These are phyloP conservation scores for Cyamopsis tetragonoloba DNA, from an alignment of 306 rosid species.

Conservation along the genomic window DNA sequence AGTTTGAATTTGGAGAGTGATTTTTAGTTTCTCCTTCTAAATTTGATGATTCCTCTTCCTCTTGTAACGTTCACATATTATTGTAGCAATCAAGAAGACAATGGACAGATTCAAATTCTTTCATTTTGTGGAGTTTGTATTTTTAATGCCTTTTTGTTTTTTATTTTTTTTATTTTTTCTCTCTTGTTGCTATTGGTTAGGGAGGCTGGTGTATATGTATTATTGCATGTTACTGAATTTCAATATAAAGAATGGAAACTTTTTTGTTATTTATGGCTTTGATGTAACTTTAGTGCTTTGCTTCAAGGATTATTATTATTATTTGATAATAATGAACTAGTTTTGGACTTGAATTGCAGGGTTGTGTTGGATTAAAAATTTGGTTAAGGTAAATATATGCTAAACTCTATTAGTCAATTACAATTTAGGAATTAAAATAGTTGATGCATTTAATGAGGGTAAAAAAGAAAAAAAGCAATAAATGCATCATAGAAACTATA, in stretches of 20 bases:
- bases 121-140: conserved; percentile 55
- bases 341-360: not conserved
- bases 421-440: too few relatives aligned
- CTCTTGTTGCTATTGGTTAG: conserved; percentile 37
- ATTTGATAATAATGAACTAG: too few relatives aligned
- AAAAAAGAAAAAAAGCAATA: too few relatives aligned
- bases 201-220: conserved; percentile 64
- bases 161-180: not conserved
- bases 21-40: conserved; percentile 35
- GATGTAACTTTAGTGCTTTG: not conserved
- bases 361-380: not conserved
- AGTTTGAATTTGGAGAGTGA: conserved; percentile 73
- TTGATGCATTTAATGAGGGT: too few relatives aligned
- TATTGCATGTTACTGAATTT: conserved; percentile 51
- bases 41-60: conserved; percentile 47
- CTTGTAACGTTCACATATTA: conserved; percentile 47
- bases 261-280: conserved; percentile 38
- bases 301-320: too few relatives aligned
- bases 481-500: too few relatives aligned
- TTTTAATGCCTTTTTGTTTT: conserved; percentile 19
- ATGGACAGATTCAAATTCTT: conserved; percentile 62
- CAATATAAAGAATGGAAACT: conserved; percentile 50
- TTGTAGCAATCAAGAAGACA: conserved; percentile 46
- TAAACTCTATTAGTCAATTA: too few relatives aligned
- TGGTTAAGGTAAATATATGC: not conserved